phyloP scores from a whole-genome alignment of 495 filamentous ascomycete species.

The Hypoxylon intermedium region DNA sequence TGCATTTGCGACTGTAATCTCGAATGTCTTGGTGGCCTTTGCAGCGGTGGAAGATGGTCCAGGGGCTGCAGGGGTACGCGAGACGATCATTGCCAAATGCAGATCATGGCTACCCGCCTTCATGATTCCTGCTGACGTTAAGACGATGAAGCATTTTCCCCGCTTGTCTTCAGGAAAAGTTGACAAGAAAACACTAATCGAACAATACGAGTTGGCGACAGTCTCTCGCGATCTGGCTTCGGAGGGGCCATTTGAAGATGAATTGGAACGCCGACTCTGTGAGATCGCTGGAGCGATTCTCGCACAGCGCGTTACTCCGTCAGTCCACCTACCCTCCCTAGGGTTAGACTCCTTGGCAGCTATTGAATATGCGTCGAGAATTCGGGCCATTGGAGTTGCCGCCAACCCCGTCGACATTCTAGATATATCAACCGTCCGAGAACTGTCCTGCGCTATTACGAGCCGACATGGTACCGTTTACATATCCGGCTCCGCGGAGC shows the following conservation, averaged over 20 bases:
- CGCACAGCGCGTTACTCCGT: constrained; percentile 45
- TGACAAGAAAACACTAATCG: constrained; percentile 69
- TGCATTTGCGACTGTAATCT: constrained; percentile 66
- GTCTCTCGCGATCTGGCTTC: neutral
- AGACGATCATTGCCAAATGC: constrained; percentile 62
- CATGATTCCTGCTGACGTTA: constrained; percentile 77
- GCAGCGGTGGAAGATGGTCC: constrained; percentile 57
- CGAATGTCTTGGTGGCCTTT: constrained; percentile 70
- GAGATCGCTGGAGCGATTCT: constrained; percentile 57
- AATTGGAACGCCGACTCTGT: constrained; percentile 56
- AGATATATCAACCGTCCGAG: constrained; percentile 51
- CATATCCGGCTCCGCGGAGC: neutral
- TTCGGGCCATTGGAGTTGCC: constrained; percentile 60
- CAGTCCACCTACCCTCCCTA: constrained; percentile 55
- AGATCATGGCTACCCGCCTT: constrained; percentile 73
- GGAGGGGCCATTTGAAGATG: constrained; percentile 39
- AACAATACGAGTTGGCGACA: constrained; percentile 55
- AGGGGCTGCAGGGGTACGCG: constrained; percentile 37
- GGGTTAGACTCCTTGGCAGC: constrained; percentile 78
- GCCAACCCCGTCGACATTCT: constrained; percentile 65
- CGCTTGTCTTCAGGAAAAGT: constrained; percentile 80
- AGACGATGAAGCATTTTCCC: constrained; percentile 67
- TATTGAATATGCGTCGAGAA: constrained; percentile 67
- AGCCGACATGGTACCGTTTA: neutral
- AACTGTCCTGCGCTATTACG: constrained; percentile 14